Percentiles rank a stretch among this genome's conserved stretches.
These are phyloP conservation scores for Annulohypoxylon stygium DNA, from an alignment of 495 filamentous ascomycete species.

Conservation along the genomic window DNA sequence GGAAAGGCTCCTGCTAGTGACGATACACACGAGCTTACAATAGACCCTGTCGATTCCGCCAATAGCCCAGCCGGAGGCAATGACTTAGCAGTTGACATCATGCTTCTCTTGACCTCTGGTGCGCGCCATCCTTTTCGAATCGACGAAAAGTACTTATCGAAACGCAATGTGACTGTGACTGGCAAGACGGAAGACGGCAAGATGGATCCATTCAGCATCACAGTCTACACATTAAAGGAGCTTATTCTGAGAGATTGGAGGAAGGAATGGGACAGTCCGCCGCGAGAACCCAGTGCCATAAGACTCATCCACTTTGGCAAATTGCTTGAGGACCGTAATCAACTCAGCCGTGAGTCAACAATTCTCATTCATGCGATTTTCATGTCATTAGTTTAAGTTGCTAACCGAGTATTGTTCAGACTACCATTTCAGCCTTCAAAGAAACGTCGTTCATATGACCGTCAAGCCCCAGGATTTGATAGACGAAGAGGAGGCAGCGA, in stretches of 20 bases:
- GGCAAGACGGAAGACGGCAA: constrained; percentile 64
- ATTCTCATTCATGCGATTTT: constrained; percentile 7
- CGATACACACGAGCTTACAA: constrained; percentile 55
- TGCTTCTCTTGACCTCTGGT: constrained; percentile 82
- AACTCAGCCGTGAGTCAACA: constrained; percentile 72
- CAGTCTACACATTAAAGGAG: constrained; percentile 91
- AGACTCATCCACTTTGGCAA: constrained; percentile 90
- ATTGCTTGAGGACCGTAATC: constrained; percentile 85
- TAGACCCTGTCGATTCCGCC: constrained; percentile 57
- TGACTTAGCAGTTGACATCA: constrained; percentile 67
- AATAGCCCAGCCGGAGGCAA: constrained; percentile 53
- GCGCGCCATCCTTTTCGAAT: constrained; percentile 89
- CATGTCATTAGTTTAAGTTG: neutral
- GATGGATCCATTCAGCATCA: constrained; percentile 87
- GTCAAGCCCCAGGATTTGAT: constrained; percentile 88
- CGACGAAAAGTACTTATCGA: constrained; percentile 84
- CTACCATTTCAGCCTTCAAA: constrained; percentile 76
- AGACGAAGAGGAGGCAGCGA: constrained; percentile 86
- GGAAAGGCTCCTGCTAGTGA: constrained; percentile 37
- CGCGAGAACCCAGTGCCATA: constrained; percentile 85
- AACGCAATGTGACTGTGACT: constrained; percentile 79
- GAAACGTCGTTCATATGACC: constrained; percentile 95
- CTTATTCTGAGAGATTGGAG: constrained; percentile 92
- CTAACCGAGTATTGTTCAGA: constrained; percentile 63
- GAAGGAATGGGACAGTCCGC: constrained; percentile 88